Evolutionary conservation across 2,329 filamentous ascomycete species (phyloP), one percentile per base, ranked within the genome.

Genomic region (Stagonosporopsis vannaccii): DNA sequence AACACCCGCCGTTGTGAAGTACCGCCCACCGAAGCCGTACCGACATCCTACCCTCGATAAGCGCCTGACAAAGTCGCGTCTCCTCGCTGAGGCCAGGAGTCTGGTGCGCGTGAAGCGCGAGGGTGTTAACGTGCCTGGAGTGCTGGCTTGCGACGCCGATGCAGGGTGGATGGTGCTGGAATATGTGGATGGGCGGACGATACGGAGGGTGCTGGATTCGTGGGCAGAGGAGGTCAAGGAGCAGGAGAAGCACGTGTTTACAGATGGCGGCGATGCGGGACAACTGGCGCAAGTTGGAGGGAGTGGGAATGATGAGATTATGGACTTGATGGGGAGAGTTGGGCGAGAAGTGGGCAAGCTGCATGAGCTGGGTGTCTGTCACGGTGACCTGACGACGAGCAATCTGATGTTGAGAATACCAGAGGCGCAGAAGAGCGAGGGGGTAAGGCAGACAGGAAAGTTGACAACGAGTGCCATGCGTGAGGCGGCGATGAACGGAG

Each of bases 371-470:
- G 94, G 94, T 15, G 85, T 98, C 52, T 87, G 97, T 56, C 95
- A 99, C 79, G 95, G 95, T 36, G 95, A 99, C 79, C 78, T 99
- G 78, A 99, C 95, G 58, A 99, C 93, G 61, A 97, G 93, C 78
- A 99, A 99, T 78, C 84, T 99, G 79, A 97, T 99, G 89, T 74
- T 98, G 64, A 61, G 62, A 9, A 25, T 52, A 7, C 47, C 56
- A n/a, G 26, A 40, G 11, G 35, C 35, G 22, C n/a, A 45, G 3
- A 17, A 26, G 22, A 30, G 44, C 3, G 47, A 43, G 37, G 28
- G 37, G 2, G 11, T 42, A 20, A 19, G 11, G 15, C 33, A 50
- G 2, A 19, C 46, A 41, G 66, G 66, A n/a, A 50, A 56, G n/a
- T 57, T 61, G 52, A 72, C 69, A 7, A 55, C 59, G 6, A 63